phyloP scores from a whole-genome alignment of 306 rosid species.

The Canavalia ensiformis region DNA sequence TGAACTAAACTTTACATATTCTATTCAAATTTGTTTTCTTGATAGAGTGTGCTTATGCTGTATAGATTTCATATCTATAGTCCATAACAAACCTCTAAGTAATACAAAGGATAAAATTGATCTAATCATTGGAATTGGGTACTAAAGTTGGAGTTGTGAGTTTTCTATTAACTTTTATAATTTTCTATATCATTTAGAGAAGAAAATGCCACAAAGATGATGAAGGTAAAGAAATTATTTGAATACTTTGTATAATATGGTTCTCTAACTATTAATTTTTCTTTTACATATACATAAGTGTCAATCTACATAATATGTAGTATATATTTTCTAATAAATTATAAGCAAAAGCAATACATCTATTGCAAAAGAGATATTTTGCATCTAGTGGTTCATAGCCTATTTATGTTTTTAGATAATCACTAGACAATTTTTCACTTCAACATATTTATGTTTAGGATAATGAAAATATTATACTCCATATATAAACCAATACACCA shows the following conservation, averaged over 20 bases:
- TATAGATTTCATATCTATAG: constrained; percentile 70
- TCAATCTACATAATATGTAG: constrained; percentile 4
- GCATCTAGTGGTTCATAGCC: neutral
- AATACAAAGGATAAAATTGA: constrained; percentile 58
- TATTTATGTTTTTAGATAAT: neutral
- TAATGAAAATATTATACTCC: neutral
- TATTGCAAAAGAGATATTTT: neutral
- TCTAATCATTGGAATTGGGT: constrained; percentile 65
- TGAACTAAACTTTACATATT: too few species aligned
- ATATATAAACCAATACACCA: constrained; percentile 11
- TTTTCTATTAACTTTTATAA: constrained; percentile 47
- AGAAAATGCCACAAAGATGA: constrained; percentile 55
- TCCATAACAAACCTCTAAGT: constrained; percentile 51
- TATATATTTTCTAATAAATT: too few species aligned
- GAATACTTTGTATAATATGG: neutral
- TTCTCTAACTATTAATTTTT: constrained; percentile 28
- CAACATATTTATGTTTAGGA: neutral
- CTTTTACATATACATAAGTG: neutral
- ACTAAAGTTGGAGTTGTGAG: constrained; percentile 66
- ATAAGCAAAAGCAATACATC: neutral
- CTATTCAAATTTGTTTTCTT: neutral
- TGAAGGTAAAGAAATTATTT: constrained; percentile 60
- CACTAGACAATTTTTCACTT: neutral
- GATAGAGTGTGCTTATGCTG: constrained; percentile 37
- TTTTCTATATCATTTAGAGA: constrained; percentile 55